These are phyloP conservation scores for Gloeostereum incarnatum DNA, from an alignment of 768 basidiomycete genomes.

Conservation along the genomic window DNA sequence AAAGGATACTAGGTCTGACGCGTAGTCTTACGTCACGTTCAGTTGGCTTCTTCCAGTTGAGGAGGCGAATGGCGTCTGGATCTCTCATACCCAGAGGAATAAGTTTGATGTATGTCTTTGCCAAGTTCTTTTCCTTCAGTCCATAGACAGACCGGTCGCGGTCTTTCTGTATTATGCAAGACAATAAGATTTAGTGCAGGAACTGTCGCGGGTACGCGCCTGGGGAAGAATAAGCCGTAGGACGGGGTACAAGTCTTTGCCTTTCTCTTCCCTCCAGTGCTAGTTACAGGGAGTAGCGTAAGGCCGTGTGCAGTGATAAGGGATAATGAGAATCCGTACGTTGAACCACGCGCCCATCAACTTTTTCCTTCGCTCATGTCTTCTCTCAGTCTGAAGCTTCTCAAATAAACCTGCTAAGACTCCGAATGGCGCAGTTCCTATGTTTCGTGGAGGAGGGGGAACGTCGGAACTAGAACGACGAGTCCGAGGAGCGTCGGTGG, in stretches of 20 bases:
- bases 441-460: constrained; percentile 54
- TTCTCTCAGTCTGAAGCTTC: constrained; percentile 61
- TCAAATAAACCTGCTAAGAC: constrained; percentile 67
- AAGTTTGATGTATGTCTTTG: constrained; percentile 86
- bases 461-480: too few relatives aligned
- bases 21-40: constrained; percentile 57
- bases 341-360: constrained; percentile 73
- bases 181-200: neutral
- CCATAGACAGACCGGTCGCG: constrained; percentile 88
- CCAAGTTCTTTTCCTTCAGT: constrained; percentile 89
- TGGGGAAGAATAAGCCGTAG: constrained; percentile 87
- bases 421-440: constrained; percentile 59
- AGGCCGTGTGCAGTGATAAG: neutral
- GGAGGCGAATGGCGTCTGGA: constrained; percentile 70
- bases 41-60: constrained; percentile 86
- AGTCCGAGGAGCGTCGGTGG: constrained; percentile 24
- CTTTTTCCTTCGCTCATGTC: constrained; percentile 64
- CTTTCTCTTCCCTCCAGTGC: constrained; percentile 85
- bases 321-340: constrained; percentile 33
- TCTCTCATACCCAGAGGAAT: constrained; percentile 77
- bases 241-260: constrained; percentile 83
- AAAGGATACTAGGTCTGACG: too few relatives aligned
- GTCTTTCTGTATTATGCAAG: constrained; percentile 62
- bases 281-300: constrained; percentile 18
- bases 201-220: constrained; percentile 24